Percentiles rank a stretch among this genome's conserved stretches.
Conservation (phyloP, 345 rosid species). For the Pistacia vera region DNA sequence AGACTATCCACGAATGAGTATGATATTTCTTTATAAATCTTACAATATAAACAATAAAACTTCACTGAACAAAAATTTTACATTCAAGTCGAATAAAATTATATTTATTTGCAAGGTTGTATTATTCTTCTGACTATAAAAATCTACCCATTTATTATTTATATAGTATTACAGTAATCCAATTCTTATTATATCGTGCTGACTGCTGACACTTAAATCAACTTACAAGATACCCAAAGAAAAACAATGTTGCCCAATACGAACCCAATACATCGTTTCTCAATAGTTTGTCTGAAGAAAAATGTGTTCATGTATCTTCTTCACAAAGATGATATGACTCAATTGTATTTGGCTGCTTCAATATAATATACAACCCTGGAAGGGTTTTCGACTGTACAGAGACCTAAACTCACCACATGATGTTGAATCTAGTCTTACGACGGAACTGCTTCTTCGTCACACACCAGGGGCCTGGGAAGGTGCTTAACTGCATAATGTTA, state of each 20-base stretch:
- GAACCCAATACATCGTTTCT: no score
- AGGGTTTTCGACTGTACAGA: background rate
- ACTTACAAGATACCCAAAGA: background rate
- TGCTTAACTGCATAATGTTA: constrained; percentile 62
- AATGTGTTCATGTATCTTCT: background rate
- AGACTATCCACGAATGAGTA: no score
- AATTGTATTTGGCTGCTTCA: background rate
- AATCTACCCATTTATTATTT: no score
- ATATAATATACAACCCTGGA: background rate
- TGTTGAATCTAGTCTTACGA: constrained; percentile 55
- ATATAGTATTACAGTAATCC: no score
- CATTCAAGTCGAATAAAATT: no score
- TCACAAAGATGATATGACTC: background rate
- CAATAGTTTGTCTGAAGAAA: background rate
- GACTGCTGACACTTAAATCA: no score
- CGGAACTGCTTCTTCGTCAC: constrained; percentile 70
- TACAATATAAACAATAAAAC: no score
- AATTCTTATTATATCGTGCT: no score
- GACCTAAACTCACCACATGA: constrained; percentile 45
- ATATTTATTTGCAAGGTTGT: no score
- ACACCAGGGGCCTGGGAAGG: constrained; percentile 85
- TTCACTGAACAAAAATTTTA: no score
- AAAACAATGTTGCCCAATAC: background rate
- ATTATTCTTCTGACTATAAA: no score
- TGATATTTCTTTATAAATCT: no score